Evolutionary conservation across 176 grass and related monocot species (phyloP).

Genomic region (Oryza meridionalis): DNA sequence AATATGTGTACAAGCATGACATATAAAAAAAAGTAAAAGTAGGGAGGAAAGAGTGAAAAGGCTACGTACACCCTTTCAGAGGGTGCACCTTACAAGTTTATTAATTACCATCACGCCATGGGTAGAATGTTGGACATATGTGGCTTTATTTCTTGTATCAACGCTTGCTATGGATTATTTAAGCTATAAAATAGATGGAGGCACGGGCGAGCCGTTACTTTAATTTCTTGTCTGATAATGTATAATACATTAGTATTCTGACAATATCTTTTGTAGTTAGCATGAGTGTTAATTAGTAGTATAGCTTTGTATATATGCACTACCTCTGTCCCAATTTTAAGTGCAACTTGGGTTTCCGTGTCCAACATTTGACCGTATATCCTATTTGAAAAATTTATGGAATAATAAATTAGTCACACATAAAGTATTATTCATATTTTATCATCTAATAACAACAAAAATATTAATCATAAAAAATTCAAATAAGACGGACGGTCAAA

Average conservation of each 20-base stretch:
- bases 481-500: too few species aligned
- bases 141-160: not conserved
- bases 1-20: constrained; percentile 45
- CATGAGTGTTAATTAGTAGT: not conserved
- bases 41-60: constrained; percentile 10
- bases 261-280: not conserved
- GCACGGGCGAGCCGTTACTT: not conserved
- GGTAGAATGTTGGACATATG: constrained; percentile 15
- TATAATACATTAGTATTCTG: not conserved
- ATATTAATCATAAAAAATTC: too few species aligned
- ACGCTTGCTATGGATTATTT: not conserved
- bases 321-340: too few species aligned
- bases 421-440: too few species aligned
- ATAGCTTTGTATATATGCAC: not conserved
- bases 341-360: too few species aligned
- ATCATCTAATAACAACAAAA: too few species aligned
- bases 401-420: too few species aligned
- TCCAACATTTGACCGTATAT: too few species aligned
- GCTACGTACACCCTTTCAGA: constrained; percentile 31
- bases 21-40: constrained; percentile 22
- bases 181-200: not conserved
- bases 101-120: not conserved
- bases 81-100: constrained; percentile 8
- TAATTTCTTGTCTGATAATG: not conserved
- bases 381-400: too few species aligned